Percentiles rank a stretch among this genome's conserved stretches.
These are phyloP conservation scores for Agaricus subrufescens DNA, from an alignment of 768 basidiomycete species.

Conservation along the genomic window DNA sequence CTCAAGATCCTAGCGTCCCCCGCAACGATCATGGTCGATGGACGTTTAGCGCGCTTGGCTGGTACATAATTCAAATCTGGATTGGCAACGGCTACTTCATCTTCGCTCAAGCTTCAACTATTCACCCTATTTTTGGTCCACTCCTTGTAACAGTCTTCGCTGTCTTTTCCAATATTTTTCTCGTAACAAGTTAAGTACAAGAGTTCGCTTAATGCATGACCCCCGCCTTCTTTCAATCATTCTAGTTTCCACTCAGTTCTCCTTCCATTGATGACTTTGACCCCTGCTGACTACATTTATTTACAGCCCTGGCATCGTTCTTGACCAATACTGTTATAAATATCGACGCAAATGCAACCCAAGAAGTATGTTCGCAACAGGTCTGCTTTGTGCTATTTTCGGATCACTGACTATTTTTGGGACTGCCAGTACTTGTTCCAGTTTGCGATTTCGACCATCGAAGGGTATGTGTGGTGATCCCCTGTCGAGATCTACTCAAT, in stretches of 20 bases:
- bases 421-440: slow-evolving; percentile 76
- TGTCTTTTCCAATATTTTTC: slow-evolving; percentile 70
- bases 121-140: slow-evolving; percentile 70
- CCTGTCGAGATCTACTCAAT: not conserved
- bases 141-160: slow-evolving; percentile 79
- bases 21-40: slow-evolving; percentile 15
- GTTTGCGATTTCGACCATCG: slow-evolving; percentile 79
- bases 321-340: slow-evolving; percentile 85
- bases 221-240: too few relatives aligned
- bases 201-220: not conserved
- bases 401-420: slow-evolving; percentile 23
- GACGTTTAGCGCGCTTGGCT: slow-evolving; percentile 55
- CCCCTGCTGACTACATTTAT: not conserved
- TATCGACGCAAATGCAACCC: slow-evolving; percentile 61
- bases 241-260: not conserved
- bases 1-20: slow-evolving; percentile 20
- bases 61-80: slow-evolving; percentile 87
- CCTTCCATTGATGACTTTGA: too few relatives aligned
- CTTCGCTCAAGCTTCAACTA: slow-evolving; percentile 52
- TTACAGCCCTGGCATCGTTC: slow-evolving; percentile 77
- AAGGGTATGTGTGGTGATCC: slow-evolving; percentile 50
- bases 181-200: slow-evolving; percentile 60
- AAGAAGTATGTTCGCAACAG: slow-evolving; percentile 31
- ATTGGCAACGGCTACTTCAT: slow-evolving; percentile 72
- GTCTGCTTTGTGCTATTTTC: slow-evolving; percentile 1